phyloP scores from a whole-genome alignment of 352 stramenopile genomes.

The Phytophthora meadii region DNA sequence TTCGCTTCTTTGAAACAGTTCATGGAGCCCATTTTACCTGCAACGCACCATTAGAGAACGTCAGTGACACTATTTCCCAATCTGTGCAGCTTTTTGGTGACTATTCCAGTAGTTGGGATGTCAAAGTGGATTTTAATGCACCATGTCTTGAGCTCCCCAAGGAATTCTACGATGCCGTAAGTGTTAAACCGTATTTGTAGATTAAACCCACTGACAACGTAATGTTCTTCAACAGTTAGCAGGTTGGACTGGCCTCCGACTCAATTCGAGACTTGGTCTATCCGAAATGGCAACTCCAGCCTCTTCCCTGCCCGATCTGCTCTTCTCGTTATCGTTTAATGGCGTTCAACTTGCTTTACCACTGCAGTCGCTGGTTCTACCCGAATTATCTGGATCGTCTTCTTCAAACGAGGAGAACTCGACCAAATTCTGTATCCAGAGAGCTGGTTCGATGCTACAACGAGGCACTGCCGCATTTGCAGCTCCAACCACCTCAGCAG shows the following conservation, averaged over 20 bases:
- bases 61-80: neutral
- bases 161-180: slow-evolving; percentile 72
- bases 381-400: slow-evolving; percentile 25
- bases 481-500: slow-evolving; percentile 46
- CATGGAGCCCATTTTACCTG: slow-evolving; percentile 49
- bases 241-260: slow-evolving; percentile 56
- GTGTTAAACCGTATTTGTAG: neutral
- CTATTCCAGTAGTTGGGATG: slow-evolving; percentile 67
- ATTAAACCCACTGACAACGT: too few relatives aligned
- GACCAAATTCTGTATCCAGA: slow-evolving; percentile 60
- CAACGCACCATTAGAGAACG: neutral
- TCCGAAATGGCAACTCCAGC: slow-evolving; percentile 43
- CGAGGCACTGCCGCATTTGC: slow-evolving; percentile 58
- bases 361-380: slow-evolving; percentile 53
- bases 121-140: slow-evolving; percentile 60
- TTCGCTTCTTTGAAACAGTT: slow-evolving; percentile 28
- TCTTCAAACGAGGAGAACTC: slow-evolving; percentile 12
- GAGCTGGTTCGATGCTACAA: slow-evolving; percentile 60
- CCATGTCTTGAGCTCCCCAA: slow-evolving; percentile 64
- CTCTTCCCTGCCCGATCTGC: slow-evolving; percentile 41
- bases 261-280: slow-evolving; percentile 52
- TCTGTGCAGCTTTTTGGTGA: slow-evolving; percentile 53
- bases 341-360: slow-evolving; percentile 42
- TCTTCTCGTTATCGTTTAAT: slow-evolving; percentile 55
- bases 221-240: slow-evolving; percentile 43